Percentiles rank a stretch among this genome's conserved stretches.
Conservation (phyloP, 2,329 filamentous ascomycete genomes). For the Penicillium nordicum region DNA sequence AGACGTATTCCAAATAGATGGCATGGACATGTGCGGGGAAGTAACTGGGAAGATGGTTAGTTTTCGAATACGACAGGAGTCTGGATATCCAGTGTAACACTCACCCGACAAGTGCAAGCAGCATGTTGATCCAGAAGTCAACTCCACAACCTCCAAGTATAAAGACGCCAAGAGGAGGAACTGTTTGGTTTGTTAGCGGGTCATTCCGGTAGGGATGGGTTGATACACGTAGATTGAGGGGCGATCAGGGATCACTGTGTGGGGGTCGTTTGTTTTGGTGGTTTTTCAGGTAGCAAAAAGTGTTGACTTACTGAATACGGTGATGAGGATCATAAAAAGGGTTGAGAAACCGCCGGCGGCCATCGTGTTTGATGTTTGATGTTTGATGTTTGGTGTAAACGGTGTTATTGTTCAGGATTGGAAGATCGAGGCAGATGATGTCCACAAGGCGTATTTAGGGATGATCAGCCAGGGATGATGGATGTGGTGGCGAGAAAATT, state of each 20-base stretch:
- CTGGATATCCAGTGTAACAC: conserved; percentile 17
- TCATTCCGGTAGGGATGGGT: not conserved
- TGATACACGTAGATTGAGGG: not conserved
- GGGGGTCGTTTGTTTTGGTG: too few species aligned
- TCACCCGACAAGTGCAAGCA: conserved; percentile 62
- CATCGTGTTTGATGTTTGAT: conserved; percentile 15
- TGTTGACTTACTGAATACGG: conserved; percentile 44
- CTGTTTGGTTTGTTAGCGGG: conserved; percentile 39
- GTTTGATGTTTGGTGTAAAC: not conserved
- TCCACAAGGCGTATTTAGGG: too few species aligned
- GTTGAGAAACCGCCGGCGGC: conserved; percentile 37
- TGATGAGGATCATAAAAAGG: conserved; percentile 46
- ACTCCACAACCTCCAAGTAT: conserved; percentile 62
- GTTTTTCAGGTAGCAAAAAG: not conserved
- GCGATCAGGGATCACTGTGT: not conserved
- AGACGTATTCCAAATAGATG: conserved; percentile 79
- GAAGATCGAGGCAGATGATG: too few species aligned
- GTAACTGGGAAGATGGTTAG: conserved; percentile 48
- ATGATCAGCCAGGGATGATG: too few species aligned
- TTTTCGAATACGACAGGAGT: not conserved
- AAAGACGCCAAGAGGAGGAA: conserved; percentile 64
- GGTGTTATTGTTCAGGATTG: conserved; percentile 3
- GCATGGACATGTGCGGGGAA: conserved; percentile 76
- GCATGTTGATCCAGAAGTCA: conserved; percentile 65
- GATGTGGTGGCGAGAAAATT: conserved; percentile 25